These are phyloP conservation scores for Tetraselmis striata DNA, from an alignment of 139 green algal species.

Conservation along the genomic window DNA sequence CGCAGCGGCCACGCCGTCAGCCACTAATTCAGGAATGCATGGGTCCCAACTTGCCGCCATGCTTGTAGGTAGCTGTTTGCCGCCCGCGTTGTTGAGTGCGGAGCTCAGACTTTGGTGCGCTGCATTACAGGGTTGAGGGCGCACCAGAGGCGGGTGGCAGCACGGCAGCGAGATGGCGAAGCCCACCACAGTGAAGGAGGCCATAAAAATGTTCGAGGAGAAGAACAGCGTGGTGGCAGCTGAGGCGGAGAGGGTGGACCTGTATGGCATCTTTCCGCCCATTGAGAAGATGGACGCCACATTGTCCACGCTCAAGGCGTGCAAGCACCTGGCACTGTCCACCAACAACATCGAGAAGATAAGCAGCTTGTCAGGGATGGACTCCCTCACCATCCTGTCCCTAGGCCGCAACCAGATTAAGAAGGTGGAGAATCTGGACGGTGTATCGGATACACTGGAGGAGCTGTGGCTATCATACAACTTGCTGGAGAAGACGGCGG, in stretches of 20 bases:
- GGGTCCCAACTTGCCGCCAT: no score
- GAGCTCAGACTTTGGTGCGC: no score
- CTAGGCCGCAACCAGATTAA: constrained; percentile 90
- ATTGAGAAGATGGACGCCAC: constrained; percentile 91
- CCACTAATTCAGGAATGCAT: no score
- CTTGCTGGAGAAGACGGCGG: constrained; percentile 61
- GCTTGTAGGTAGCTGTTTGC: no score
- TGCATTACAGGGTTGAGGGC: no score
- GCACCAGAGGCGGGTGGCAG: no score
- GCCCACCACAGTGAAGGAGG: constrained; percentile 72
- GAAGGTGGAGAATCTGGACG: constrained; percentile 89
- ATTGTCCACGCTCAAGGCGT: constrained; percentile 72
- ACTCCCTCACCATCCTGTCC: constrained; percentile 73
- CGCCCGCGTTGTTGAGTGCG: no score
- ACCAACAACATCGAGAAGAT: constrained; percentile 97
- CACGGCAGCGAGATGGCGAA: constrained; percentile 35
- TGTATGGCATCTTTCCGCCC: constrained; percentile 69
- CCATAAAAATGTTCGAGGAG: constrained; percentile 75
- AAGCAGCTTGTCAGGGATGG: constrained; percentile 62
- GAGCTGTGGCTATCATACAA: constrained; percentile 96
- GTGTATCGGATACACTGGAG: constrained; percentile 74
- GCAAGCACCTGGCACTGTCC: constrained; percentile 82
- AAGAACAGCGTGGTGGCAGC: constrained; percentile 43
- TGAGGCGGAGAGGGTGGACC: constrained; percentile 71
- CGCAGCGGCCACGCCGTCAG: no score